Percentiles rank a stretch among this genome's conserved stretches.
These are phyloP conservation scores for Xylariales sp. DNA, from an alignment of 2,329 filamentous ascomycete genomes.

Conservation along the genomic window DNA sequence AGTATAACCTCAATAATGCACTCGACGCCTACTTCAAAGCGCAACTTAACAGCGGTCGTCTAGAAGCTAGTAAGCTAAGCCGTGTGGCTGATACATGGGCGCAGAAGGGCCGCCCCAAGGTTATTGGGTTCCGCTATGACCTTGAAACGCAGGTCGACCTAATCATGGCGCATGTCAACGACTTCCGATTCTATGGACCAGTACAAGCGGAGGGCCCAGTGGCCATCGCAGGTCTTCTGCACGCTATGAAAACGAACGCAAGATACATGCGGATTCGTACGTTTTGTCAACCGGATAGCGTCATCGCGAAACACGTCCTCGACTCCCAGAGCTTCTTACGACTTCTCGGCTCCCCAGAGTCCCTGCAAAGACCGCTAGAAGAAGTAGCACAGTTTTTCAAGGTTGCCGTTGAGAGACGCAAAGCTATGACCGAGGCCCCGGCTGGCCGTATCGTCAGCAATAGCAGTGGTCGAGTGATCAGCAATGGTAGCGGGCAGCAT, in stretches of 20 bases:
- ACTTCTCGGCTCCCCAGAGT: conserved; percentile 59
- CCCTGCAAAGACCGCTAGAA: conserved; percentile 59
- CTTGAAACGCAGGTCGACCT: conserved; percentile 70
- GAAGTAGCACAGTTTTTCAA: conserved; percentile 67
- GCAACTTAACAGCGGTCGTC: conserved; percentile 66
- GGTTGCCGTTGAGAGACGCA: conserved; percentile 61
- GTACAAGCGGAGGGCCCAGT: conserved; percentile 54
- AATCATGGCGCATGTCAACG: conserved; percentile 59
- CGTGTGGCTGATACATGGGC: conserved; percentile 64
- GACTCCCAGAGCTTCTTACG: conserved; percentile 64
- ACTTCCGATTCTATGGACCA: conserved; percentile 67
- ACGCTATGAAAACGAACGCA: conserved; percentile 65
- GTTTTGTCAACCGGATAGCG: conserved; percentile 68
- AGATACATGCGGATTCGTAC: conserved; percentile 65
- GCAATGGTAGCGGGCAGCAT: conserved; percentile 26
- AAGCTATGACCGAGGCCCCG: conserved; percentile 36
- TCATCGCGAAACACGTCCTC: conserved; percentile 67
- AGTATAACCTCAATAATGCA: conserved; percentile 64
- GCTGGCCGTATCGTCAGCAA: conserved; percentile 14
- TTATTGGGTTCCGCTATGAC: conserved; percentile 69
- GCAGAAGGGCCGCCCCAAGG: conserved; percentile 63
- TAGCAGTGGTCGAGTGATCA: conserved; percentile 5
- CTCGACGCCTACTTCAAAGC: conserved; percentile 64
- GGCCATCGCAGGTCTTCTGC: conserved; percentile 61
- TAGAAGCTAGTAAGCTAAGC: conserved; percentile 63